Conservation (phyloP, 441 rosid species). For the Corymbia calophylla region DNA sequence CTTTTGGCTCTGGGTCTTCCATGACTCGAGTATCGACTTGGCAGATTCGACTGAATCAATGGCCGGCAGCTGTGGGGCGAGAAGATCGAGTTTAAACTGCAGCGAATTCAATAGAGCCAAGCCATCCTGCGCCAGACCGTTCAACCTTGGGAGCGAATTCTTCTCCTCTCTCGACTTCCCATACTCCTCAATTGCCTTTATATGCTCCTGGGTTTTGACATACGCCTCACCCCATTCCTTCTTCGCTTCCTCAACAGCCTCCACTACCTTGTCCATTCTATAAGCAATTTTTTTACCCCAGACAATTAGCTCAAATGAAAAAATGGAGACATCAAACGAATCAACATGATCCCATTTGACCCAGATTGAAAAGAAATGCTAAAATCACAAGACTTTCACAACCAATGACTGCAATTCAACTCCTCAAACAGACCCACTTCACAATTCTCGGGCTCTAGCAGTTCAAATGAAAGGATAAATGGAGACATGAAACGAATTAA, state of each 20-base stretch:
- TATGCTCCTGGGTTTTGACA: slow-evolving; percentile 37
- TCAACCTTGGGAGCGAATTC: slow-evolving; percentile 65
- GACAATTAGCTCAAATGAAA: neutral
- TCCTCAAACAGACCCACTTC: neutral
- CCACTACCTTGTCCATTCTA: slow-evolving; percentile 69
- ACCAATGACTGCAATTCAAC: neutral
- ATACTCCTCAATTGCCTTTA: slow-evolving; percentile 51
- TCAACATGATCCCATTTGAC: neutral
- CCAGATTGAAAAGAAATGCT: neutral
- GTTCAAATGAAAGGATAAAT: neutral
- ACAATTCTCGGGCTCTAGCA: neutral
- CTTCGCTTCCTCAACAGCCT: slow-evolving; percentile 76
- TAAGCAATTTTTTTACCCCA: neutral
- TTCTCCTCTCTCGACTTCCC: slow-evolving; percentile 38
- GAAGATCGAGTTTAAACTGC: slow-evolving; percentile 76
- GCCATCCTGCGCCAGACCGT: slow-evolving; percentile 80
- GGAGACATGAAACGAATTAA: neutral
- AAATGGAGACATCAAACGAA: neutral
- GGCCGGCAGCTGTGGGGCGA: slow-evolving; percentile 75
- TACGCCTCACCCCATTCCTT: slow-evolving; percentile 77
- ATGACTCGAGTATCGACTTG: slow-evolving; percentile 46
- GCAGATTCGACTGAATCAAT: slow-evolving; percentile 58
- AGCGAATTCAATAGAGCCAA: slow-evolving; percentile 69
- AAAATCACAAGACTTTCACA: neutral
- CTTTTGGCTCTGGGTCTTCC: slow-evolving; percentile 59